A percentile compares a stretch with the other conserved stretches of the same genome.
phyloP scores from a whole-genome alignment of 441 rosid genomes.

The Raphanus hybrid region DNA sequence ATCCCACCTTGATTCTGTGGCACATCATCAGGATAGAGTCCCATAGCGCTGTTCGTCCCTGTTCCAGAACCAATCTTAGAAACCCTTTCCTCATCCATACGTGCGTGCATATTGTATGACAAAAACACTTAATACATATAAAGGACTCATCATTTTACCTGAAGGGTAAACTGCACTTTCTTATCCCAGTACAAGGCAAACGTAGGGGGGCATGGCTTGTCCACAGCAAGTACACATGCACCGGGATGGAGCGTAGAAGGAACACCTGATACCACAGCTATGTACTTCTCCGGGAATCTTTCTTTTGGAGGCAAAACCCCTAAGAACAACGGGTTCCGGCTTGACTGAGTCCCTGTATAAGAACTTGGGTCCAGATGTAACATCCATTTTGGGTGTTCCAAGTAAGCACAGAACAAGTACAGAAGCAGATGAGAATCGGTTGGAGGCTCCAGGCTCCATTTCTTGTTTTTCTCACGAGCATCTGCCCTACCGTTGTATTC shows the following conservation, averaged over 20 bases:
- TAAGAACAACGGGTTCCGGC: slow-evolving; percentile 84
- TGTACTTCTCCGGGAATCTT: slow-evolving; percentile 90
- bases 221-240: slow-evolving; percentile 77
- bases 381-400: slow-evolving; percentile 99
- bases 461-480: slow-evolving; percentile 70
- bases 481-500: slow-evolving; percentile 77
- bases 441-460: slow-evolving; percentile 82
- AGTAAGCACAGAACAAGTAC: slow-evolving; percentile 88
- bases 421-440: slow-evolving; percentile 88
- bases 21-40: slow-evolving; percentile 82
- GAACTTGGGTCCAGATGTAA: slow-evolving; percentile 92
- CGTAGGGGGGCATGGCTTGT: slow-evolving; percentile 71
- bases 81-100: not conserved
- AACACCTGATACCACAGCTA: slow-evolving; percentile 68
- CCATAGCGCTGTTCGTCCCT: slow-evolving; percentile 94
- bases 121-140: not conserved
- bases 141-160: slow-evolving; percentile 49
- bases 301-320: slow-evolving; percentile 90
- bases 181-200: slow-evolving; percentile 94
- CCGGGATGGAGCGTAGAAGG: slow-evolving; percentile 87
- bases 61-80: slow-evolving; percentile 34
- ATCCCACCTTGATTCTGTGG: slow-evolving; percentile 78
- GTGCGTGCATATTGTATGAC: not conserved
- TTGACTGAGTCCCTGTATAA: slow-evolving; percentile 79
- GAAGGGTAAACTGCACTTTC: slow-evolving; percentile 82